Percentiles rank a stretch among this genome's conserved stretches.
Conservation (phyloP, 805 yeast species). For the Saturnispora hagleri region DNA sequence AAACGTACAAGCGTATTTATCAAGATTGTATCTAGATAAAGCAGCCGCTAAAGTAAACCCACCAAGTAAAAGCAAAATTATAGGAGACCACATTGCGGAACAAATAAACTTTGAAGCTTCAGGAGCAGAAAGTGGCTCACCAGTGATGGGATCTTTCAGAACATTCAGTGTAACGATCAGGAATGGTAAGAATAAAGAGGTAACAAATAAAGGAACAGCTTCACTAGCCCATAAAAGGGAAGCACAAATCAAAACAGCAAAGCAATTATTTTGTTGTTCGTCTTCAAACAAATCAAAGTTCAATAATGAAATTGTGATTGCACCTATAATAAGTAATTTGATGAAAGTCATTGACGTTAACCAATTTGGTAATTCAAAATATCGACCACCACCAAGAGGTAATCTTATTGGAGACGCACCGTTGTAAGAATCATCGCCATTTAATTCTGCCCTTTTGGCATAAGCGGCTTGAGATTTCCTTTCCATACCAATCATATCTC, state of each 20-base stretch:
- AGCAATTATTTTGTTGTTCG: conserved; percentile 62
- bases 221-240: conserved; percentile 95
- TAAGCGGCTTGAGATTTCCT: conserved; percentile 73
- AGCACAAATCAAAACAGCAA: conserved; percentile 73
- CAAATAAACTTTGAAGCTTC: conserved; percentile 75
- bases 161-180: conserved; percentile 67
- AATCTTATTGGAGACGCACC: conserved; percentile 17
- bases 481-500: conserved; percentile 88
- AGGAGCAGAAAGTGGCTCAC: conserved; percentile 46
- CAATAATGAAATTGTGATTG: conserved; percentile 41
- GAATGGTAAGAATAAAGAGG: conserved; percentile 77
- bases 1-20: conserved; percentile 74
- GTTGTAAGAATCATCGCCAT: conserved; percentile 10
- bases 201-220: conserved; percentile 82
- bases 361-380: conserved; percentile 26
- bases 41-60: conserved; percentile 96
- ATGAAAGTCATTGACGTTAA: conserved; percentile 31
- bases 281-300: conserved; percentile 51
- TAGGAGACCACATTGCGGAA: conserved; percentile 91
- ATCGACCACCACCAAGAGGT: conserved; percentile 24
- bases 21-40: conserved; percentile 80
- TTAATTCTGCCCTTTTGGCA: conserved; percentile 23
- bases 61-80: conserved; percentile 79
- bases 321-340: conserved; percentile 39
- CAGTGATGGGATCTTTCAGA: conserved; percentile 44